A percentile compares a stretch with the other conserved stretches of the same genome.
phyloP scores from a whole-genome alignment of 768 basidiomycete genomes.

The Gyrodon lividus region DNA sequence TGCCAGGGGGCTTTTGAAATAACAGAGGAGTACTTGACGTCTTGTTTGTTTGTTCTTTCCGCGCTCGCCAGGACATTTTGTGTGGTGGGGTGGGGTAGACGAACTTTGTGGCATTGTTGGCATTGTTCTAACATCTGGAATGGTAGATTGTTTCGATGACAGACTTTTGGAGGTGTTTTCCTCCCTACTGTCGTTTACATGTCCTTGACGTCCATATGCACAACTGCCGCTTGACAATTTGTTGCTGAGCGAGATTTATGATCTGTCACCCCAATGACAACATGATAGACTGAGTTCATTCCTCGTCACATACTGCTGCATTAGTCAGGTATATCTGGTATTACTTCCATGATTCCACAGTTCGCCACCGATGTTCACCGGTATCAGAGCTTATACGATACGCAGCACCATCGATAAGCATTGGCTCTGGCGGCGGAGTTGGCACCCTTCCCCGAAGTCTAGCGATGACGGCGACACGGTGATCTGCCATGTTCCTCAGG shows the following conservation, averaged over 20 bases:
- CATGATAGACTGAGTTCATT: background rate
- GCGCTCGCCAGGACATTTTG: background rate
- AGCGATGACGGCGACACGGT: constrained; percentile 51
- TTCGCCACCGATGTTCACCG: constrained; percentile 38
- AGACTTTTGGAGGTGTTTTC: background rate
- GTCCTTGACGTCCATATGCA: background rate
- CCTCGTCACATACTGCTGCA: background rate
- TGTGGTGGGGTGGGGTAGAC: background rate
- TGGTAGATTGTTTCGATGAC: constrained; percentile 4
- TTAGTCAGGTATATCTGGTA: background rate
- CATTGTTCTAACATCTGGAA: background rate
- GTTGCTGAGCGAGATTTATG: too few species aligned
- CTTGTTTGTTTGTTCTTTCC: background rate
- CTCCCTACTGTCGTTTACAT: background rate
- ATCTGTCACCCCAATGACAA: background rate
- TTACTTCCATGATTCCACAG: constrained; percentile 37
- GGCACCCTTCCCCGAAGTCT: constrained; percentile 51
- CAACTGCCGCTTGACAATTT: background rate
- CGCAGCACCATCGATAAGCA: background rate
- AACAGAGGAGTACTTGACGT: background rate
- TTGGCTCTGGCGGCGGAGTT: constrained; percentile 41
- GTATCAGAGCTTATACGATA: constrained; percentile 15
- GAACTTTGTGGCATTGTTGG: background rate
- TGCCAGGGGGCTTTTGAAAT: constrained; percentile 59
- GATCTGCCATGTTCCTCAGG: constrained; percentile 34